Evolutionary conservation across 2,329 filamentous ascomycete genomes (phyloP).

Genomic region (Cladosporium halotolerans): DNA sequence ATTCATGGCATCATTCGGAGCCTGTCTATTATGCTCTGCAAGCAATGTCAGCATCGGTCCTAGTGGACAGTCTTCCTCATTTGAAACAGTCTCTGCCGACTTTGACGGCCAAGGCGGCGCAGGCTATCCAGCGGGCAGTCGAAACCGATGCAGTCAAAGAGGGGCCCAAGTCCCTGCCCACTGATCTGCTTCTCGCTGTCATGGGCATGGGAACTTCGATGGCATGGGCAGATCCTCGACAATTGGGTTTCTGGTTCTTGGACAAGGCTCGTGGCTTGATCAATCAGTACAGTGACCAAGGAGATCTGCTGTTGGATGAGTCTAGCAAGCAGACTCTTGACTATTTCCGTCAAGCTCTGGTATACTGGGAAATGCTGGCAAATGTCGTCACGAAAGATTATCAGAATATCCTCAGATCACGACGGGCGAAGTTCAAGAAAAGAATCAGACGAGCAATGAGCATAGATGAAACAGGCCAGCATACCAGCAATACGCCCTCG

Average conservation of each 20-base stretch:
- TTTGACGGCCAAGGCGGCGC: constrained; percentile 5
- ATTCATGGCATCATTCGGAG: constrained; percentile 13
- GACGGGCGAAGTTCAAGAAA: constrained; percentile 5
- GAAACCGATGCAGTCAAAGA: background rate
- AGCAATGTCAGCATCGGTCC: constrained; percentile 15
- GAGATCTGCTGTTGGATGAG: background rate
- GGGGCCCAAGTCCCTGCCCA: constrained; percentile 3
- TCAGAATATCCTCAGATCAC: background rate
- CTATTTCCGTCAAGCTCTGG: constrained; percentile 12
- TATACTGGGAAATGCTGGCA: constrained; percentile 14
- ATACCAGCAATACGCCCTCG: background rate
- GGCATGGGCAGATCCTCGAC: constrained; percentile 14
- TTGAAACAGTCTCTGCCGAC: constrained; percentile 9
- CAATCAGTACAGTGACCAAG: background rate
- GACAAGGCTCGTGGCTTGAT: constrained; percentile 11
- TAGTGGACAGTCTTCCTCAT: constrained; percentile 14
- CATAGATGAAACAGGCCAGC: background rate
- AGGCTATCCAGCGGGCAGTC: constrained; percentile 6
- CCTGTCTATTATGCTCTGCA: constrained; percentile 14
- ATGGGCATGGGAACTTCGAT: constrained; percentile 17
- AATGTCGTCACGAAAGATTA: constrained; percentile 12
- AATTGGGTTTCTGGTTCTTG: constrained; percentile 13
- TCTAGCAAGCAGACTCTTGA: constrained; percentile 1
- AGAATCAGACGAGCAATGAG: constrained; percentile 7
- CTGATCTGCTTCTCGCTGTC: constrained; percentile 15